Conservation (phyloP, 768 basidiomycete species). For the Lentinula sp. region DNA sequence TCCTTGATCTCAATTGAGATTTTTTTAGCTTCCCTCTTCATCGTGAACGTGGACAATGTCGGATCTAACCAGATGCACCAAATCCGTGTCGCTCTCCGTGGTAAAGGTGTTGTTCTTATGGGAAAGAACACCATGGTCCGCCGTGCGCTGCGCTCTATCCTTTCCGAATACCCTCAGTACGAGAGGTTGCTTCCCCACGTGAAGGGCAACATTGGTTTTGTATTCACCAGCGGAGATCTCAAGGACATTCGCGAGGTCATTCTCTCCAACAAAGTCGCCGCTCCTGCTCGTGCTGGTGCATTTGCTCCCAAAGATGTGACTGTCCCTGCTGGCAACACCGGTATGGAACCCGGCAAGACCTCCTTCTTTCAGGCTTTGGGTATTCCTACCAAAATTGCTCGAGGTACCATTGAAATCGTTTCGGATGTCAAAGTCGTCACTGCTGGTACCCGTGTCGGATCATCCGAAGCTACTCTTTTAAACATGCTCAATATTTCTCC, state of each 20-base stretch:
- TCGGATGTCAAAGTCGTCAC: conserved; percentile 93
- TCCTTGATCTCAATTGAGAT: conserved; percentile 6
- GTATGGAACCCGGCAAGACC: conserved; percentile 99
- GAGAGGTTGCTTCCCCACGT: conserved; percentile 95
- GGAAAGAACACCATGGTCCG: conserved; percentile 99
- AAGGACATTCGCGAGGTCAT: conserved; percentile 94
- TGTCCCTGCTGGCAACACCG: conserved; percentile 95
- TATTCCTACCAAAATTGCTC: conserved; percentile 99
- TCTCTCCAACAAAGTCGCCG: conserved; percentile 95
- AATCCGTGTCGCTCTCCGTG: conserved; percentile 92
- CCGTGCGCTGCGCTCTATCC: conserved; percentile 90
- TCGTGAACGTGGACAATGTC: conserved; percentile 99
- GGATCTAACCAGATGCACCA: conserved; percentile 99
- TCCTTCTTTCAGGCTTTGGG: conserved; percentile 99
- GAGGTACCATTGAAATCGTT: conserved; percentile 99
- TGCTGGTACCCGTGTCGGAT: conserved; percentile 89
- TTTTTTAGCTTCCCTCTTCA: conserved; percentile 86
- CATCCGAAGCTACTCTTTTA: conserved; percentile 95
- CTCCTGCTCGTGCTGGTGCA: conserved; percentile 98
- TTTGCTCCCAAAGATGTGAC: conserved; percentile 87
- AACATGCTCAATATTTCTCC: conserved; percentile 99
- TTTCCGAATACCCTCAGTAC: conserved; percentile 86
- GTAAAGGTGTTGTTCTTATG: conserved; percentile 96
- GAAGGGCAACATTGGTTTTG: conserved; percentile 98
- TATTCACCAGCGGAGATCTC: conserved; percentile 89